Evolutionary conservation across 1,284 basidiomycete genomes (phyloP).

Genomic region (Tilletia walkeri): DNA sequence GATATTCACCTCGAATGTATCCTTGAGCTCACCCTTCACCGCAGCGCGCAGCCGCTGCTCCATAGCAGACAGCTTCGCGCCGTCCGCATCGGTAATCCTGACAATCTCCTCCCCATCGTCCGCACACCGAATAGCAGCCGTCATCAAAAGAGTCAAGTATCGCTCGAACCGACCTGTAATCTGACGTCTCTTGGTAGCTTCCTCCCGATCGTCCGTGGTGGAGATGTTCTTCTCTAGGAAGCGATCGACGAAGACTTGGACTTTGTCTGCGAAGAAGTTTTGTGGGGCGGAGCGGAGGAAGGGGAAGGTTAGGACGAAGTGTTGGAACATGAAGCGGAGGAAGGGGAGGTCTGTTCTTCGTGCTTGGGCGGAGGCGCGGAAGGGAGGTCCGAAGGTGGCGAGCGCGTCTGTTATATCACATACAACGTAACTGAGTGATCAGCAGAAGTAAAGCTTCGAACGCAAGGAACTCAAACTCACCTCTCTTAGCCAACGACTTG

Average conservation of each 20-base stretch:
- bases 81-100: slow-evolving; percentile 43
- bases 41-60: slow-evolving; percentile 42
- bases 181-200: slow-evolving; percentile 37
- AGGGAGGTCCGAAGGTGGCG: slow-evolving; percentile 53
- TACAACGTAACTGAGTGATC: not conserved
- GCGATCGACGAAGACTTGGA: slow-evolving; percentile 52
- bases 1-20: slow-evolving; percentile 48
- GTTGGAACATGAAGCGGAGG: slow-evolving; percentile 51
- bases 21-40: slow-evolving; percentile 1
- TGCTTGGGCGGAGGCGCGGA: slow-evolving; percentile 35
- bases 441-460: too few relatives aligned
- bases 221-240: slow-evolving; percentile 51
- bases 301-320: slow-evolving; percentile 54
- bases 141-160: slow-evolving; percentile 44
- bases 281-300: slow-evolving; percentile 50
- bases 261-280: slow-evolving; percentile 53
- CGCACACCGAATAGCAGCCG: slow-evolving; percentile 35
- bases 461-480: slow-evolving; percentile 16
- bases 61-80: slow-evolving; percentile 34
- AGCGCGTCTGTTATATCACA: slow-evolving; percentile 38
- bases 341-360: slow-evolving; percentile 42
- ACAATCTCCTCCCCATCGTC: slow-evolving; percentile 43
- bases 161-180: slow-evolving; percentile 39
- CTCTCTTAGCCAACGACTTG: slow-evolving; percentile 33
- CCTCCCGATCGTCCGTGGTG: slow-evolving; percentile 36